Percentiles rank a stretch among this genome's conserved stretches.
These are phyloP conservation scores for Citrullus colocynthis DNA, from an alignment of 306 rosid genomes.

Conservation along the genomic window DNA sequence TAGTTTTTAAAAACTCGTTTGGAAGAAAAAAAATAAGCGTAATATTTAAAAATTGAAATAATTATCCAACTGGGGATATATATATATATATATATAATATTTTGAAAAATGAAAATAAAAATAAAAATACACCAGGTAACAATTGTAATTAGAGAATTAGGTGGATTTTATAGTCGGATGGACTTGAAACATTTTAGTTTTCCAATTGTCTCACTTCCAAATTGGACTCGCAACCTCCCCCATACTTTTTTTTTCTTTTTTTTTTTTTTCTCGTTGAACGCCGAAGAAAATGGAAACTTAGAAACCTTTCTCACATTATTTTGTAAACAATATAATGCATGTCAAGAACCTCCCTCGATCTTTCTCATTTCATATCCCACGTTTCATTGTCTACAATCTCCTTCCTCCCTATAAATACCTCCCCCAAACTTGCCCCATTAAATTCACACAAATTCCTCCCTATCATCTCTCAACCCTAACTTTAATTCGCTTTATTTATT, in stretches of 20 bases:
- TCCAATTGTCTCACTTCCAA: not conserved
- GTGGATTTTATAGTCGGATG: no score
- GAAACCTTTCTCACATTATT: not conserved
- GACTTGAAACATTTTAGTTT: not conserved
- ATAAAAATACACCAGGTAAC: no score
- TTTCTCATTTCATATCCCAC: constrained; percentile 1
- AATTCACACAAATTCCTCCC: not conserved
- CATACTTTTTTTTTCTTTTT: not conserved
- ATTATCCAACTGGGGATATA: no score
- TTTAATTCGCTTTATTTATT: no score
- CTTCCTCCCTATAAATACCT: not conserved
- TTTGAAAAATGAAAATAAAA: no score
- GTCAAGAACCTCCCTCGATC: not conserved
- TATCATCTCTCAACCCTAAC: not conserved
- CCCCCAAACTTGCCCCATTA: not conserved
- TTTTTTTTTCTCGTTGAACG: not conserved
- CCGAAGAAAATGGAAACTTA: not conserved
- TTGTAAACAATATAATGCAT: not conserved
- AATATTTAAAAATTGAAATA: no score
- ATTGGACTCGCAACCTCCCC: constrained; percentile 5
- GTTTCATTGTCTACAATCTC: not conserved
- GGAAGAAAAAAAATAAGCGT: no score
- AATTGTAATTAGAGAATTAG: no score
- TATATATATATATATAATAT: no score
- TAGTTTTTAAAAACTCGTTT: no score